Evolutionary conservation across 208 protist genomes (phyloP).

Genomic region (Ichthyophonus hoferi): DNA sequence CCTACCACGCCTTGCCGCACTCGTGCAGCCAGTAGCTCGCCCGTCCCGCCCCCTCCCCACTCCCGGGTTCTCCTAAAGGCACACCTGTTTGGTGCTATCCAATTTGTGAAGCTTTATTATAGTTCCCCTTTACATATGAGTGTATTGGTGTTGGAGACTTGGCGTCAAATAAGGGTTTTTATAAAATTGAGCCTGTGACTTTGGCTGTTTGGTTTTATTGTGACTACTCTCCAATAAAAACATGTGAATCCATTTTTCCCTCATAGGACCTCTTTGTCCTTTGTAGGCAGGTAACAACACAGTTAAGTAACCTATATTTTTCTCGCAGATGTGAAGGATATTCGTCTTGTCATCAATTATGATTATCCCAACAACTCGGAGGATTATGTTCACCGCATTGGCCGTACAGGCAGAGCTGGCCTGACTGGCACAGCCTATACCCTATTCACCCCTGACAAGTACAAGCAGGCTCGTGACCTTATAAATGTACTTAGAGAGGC

Average conservation of each 20-base stretch:
- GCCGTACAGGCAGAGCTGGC: constrained; percentile 44
- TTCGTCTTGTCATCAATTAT: constrained; percentile 49
- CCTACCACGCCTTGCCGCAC: too few species aligned
- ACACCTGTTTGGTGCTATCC: too few species aligned
- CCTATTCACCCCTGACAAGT: constrained; percentile 42
- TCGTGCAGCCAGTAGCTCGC: too few species aligned
- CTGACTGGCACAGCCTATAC: constrained; percentile 44
- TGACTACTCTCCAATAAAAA: too few species aligned
- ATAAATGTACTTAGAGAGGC: constrained; percentile 33
- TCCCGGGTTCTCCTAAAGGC: too few species aligned
- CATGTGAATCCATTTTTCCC: background rate
- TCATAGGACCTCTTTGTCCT: background rate
- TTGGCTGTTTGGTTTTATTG: too few species aligned
- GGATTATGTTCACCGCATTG: constrained; percentile 58
- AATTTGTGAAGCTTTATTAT: too few species aligned
- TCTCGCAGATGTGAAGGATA: constrained; percentile 46
- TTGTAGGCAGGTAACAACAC: background rate
- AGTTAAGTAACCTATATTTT: background rate
- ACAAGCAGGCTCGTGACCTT: constrained; percentile 30
- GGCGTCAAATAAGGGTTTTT: too few species aligned
- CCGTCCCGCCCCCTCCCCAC: too few species aligned
- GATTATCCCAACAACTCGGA: constrained; percentile 48
- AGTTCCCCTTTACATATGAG: too few species aligned
- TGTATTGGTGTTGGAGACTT: too few species aligned
- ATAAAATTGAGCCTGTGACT: too few species aligned